Percentiles rank a stretch among this genome's conserved stretches.
phyloP scores from a whole-genome alignment of 768 basidiomycete species.

The Butyriboletus loyo region DNA sequence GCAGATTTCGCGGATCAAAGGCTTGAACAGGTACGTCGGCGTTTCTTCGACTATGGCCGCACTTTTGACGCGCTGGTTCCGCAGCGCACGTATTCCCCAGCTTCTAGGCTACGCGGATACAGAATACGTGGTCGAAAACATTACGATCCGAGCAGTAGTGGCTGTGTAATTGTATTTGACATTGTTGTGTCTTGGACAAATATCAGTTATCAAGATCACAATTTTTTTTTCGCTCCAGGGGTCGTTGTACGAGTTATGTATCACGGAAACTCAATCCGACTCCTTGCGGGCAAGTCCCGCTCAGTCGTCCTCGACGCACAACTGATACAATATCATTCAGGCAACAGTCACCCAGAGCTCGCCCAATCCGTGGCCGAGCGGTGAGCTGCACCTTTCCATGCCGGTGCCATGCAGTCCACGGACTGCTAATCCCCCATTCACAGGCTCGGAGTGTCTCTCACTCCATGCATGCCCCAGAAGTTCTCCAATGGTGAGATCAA shows the following conservation, averaged over 20 bases:
- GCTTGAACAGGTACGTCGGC: slow-evolving; percentile 78
- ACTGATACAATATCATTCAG: slow-evolving; percentile 41
- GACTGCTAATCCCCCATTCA: slow-evolving; percentile 47
- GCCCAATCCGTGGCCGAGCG: slow-evolving; percentile 93
- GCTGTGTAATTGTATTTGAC: slow-evolving; percentile 43
- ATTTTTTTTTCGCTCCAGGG: slow-evolving; percentile 6
- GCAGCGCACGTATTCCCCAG: slow-evolving; percentile 75
- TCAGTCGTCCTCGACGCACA: neutral
- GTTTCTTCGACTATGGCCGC: neutral
- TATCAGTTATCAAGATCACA: slow-evolving; percentile 1
- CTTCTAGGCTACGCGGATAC: slow-evolving; percentile 92
- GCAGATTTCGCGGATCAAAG: slow-evolving; percentile 85
- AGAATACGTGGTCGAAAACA: slow-evolving; percentile 95
- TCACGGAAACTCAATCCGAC: slow-evolving; percentile 76
- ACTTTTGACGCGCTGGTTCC: slow-evolving; percentile 8
- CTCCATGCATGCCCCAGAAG: slow-evolving; percentile 80
- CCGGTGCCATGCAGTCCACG: slow-evolving; percentile 36
- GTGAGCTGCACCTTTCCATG: slow-evolving; percentile 67
- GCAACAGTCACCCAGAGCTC: slow-evolving; percentile 98
- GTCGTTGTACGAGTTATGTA: slow-evolving; percentile 51
- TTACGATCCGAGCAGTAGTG: slow-evolving; percentile 67
- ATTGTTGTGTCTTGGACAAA: slow-evolving; percentile 16
- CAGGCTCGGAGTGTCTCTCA: slow-evolving; percentile 88
- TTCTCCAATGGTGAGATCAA: slow-evolving; percentile 96
- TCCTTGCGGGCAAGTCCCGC: slow-evolving; percentile 60